Base-by-base conservation (phyloP, 768 basidiomycete species). In the Termitomyces sp. region DNA sequence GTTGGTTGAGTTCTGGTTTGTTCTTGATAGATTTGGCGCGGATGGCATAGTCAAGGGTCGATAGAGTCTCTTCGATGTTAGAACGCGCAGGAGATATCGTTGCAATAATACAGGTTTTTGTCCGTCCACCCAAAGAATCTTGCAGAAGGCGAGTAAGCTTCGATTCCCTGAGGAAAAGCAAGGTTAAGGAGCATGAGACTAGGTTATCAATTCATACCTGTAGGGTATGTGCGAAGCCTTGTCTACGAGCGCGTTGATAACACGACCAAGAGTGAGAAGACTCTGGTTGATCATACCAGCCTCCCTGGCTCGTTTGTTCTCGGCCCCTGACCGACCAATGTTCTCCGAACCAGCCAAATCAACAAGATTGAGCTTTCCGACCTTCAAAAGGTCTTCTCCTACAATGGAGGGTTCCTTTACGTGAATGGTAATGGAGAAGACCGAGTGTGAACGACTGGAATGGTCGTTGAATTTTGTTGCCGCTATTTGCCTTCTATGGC, bases 281-380 rank as follows among this genome's bases (percentile, higher is more conserved):
- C 92, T 95, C 71, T 97, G 93, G 65, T 98, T 99, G 69, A 99
- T 98, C 90, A 95, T 97, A 11, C 97, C 97, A 1, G 97, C 97
- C 66, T 99, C 97, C 60, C 93, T 79, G 12, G 97, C 97, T 55
- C 95, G 76, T 68, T 91, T 93, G 64, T 97, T 91, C 67, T 94
- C 93, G 2, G 97, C 97, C 17, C 97, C 97, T 0, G 90, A 93
- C 22, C 96, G 79, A 10, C 94, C 95, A 65, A 99, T 95, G 62
- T 97, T 98, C 71, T 99, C 97, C 2, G 93, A 95, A 7, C 97
- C 97, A 32, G 97, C 97, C 54, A 99, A 76, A 67, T 99, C 97
- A 51, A 99, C 97, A 21, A 99, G 82, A 69, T 98, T 98, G 43
- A 99, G 79, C 68, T 98, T 98, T 22, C 97, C 97, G 32, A 94